Evolutionary conservation across 129 eudicot species (phyloP), one percentile per base, ranked within the genome.

Genomic region (Gnaphalium uliginosum): DNA sequence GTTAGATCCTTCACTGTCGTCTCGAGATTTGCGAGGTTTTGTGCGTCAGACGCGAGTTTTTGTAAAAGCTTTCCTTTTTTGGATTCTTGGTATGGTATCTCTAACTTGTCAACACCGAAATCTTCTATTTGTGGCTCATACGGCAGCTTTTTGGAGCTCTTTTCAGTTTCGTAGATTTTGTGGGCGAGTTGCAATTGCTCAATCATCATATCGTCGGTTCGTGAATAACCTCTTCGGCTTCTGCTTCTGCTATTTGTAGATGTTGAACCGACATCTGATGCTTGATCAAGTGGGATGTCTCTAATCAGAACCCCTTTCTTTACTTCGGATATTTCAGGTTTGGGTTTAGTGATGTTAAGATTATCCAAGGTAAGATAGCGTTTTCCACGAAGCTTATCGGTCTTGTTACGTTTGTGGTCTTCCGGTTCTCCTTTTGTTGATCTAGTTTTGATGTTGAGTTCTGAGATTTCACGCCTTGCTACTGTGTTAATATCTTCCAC

Each of bases 241-340:
- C 87, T 76, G 85, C 86, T 90, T 75, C 82, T 84, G 74, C 89
- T 78, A 41, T 26, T 78, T 61, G 81, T 81, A 6, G 73, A 67
- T 18, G 71, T 5, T 30, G 87, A 76, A 32, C 84, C 66, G 6
- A 46, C 53, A 18, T 83, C 79, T 1, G 96, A 85, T 64, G 76
- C 86, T 67, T 86, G 96, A 80, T 91, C 96, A 3, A 87, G 92
- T 14, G 90, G 99, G 72, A 95, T 86, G 79, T 91, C 99, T 81
- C 93, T 89, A 86, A 91, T 81, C 29, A 78, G 80, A 22, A 82
- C 72, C 59, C 92, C 91, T 65, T 71, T 88, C 63, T 56, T 80
- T 48, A 46, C 58, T 74, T 88, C 96, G 3, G 86, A 51, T 43
- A 76, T 26, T 83, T 84, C 87, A 8, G 87, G 84, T 73, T 74